phyloP scores from a whole-genome alignment of 306 rosid species.

The Betula pendula region DNA sequence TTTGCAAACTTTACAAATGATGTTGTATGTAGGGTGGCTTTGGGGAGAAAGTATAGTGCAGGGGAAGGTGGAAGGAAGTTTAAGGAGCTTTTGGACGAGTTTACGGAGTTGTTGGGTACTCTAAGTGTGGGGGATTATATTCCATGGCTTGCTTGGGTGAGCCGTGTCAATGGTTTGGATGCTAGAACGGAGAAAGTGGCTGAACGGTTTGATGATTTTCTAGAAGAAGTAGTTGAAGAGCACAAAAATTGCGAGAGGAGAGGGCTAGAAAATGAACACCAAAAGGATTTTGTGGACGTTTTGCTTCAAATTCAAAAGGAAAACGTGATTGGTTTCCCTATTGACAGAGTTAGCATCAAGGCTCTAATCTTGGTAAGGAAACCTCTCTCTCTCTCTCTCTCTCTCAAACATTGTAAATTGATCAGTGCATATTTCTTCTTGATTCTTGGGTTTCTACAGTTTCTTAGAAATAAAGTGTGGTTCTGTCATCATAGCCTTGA shows the following conservation, averaged over 20 bases:
- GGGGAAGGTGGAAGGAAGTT: slow-evolving; percentile 33
- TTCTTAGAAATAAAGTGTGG: too few species aligned
- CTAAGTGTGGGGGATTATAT: slow-evolving; percentile 45
- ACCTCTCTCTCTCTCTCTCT: too few species aligned
- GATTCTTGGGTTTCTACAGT: too few species aligned
- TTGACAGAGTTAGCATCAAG: slow-evolving; percentile 38
- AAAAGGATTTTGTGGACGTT: slow-evolving; percentile 9
- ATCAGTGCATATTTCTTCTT: too few species aligned
- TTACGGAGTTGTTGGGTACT: slow-evolving; percentile 37
- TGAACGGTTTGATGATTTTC: slow-evolving; percentile 39
- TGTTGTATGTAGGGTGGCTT: slow-evolving; percentile 47
- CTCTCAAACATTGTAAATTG: too few species aligned
- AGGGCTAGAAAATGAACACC: too few species aligned
- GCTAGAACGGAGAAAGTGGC: slow-evolving; percentile 38
- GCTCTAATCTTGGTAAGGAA: slow-evolving; percentile 50
- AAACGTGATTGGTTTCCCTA: slow-evolving; percentile 33
- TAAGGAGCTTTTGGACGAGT: slow-evolving; percentile 26
- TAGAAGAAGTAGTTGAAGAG: slow-evolving; percentile 49
- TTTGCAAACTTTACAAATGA: slow-evolving; percentile 32
- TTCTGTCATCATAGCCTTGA: too few species aligned
- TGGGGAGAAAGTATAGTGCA: slow-evolving; percentile 50
- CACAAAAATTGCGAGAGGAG: slow-evolving; percentile 22
- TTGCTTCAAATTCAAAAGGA: not conserved
- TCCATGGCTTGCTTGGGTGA: slow-evolving; percentile 57
- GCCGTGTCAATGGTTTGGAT: slow-evolving; percentile 35